These are phyloP conservation scores for Pseudohyphozyma bogoriensis DNA, from an alignment of 768 basidiomycete species.

Conservation along the genomic window DNA sequence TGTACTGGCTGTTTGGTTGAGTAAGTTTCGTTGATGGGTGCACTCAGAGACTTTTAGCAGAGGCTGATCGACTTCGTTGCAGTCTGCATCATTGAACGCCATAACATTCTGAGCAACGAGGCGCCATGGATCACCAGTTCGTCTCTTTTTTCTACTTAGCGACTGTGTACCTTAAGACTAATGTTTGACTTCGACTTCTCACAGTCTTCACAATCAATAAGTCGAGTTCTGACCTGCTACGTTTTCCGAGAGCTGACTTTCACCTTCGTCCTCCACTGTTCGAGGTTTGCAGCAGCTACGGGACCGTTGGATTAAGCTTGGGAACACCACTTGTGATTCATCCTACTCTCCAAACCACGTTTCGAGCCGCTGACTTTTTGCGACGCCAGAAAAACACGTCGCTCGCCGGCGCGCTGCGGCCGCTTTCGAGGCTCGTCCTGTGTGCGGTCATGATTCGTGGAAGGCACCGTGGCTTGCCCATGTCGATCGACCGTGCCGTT, in stretches of 20 bases:
- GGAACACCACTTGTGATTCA: constrained; percentile 65
- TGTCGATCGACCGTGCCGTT: constrained; percentile 54
- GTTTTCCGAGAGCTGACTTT: too few species aligned
- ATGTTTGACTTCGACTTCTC: constrained; percentile 12
- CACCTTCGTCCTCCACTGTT: too few species aligned
- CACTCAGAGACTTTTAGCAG: neutral
- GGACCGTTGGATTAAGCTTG: constrained; percentile 77
- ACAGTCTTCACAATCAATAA: constrained; percentile 26
- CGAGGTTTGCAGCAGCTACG: constrained; percentile 58
- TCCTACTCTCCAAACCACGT: neutral
- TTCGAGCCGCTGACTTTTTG: constrained; percentile 13
- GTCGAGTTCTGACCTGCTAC: too few species aligned
- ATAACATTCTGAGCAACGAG: constrained; percentile 6
- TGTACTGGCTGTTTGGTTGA: constrained; percentile 66
- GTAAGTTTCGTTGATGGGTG: neutral
- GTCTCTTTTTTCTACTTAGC: neutral
- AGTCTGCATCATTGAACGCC: constrained; percentile 73
- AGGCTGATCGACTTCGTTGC: neutral
- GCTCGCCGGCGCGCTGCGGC: constrained; percentile 63
- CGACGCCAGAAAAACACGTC: constrained; percentile 78
- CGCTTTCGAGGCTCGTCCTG: constrained; percentile 77
- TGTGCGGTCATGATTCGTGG: constrained; percentile 78
- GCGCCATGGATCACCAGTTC: constrained; percentile 12
- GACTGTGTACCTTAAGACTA: neutral
- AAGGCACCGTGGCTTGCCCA: constrained; percentile 33